Base-by-base conservation (phyloP, 768 basidiomycete genomes). In the Naematelia encephala region DNA sequence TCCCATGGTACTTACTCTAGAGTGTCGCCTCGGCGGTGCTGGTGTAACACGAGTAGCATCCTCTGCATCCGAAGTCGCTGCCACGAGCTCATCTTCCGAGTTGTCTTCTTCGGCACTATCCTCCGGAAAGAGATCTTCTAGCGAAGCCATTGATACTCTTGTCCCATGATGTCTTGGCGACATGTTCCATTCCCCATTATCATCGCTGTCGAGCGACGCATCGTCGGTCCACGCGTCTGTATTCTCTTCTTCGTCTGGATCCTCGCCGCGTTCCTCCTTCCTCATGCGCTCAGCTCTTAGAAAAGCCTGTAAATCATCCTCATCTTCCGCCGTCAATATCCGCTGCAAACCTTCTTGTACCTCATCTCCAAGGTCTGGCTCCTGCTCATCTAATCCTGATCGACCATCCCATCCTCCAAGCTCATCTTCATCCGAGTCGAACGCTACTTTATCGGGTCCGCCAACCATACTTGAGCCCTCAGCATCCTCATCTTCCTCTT, bases 401-500 rank as follows among this genome's bases (percentile, higher is more conserved):
- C 50, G 53, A n/a, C 65, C 60, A 30, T 57, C 66, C 71, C 67
- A 70, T 26, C 26, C 59, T 14, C 67, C 65, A 11, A 68, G 19
- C 27, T 64, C 67, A 57, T 73, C 72, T 42, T 71, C 64, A 26
- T 71, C 69, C 11, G 52, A 30, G 13, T 59, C 61, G 30, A 60
- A 54, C 10, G 59, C 49, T n/a, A 22, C 25, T 26, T 13, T 16
- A 39, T 39, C 34, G 8, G 34, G 34, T 16, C 34, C 34, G 8
- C 34, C 34, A 16, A 39, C 45, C 28, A 45, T 12, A 13, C 23
- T 49, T 44, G 19, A 47, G 45, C 16, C 49, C 11, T 53, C 56
- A n/a, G 26, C 43, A 29, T 34, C 43, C 13, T 50, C 29, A 22
- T 62, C 63, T 34, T 47, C 57, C 21, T 63, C 63, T 22, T 61